phyloP scores from a whole-genome alignment of 2,329 filamentous ascomycete species.

The Penicillium sp. region DNA sequence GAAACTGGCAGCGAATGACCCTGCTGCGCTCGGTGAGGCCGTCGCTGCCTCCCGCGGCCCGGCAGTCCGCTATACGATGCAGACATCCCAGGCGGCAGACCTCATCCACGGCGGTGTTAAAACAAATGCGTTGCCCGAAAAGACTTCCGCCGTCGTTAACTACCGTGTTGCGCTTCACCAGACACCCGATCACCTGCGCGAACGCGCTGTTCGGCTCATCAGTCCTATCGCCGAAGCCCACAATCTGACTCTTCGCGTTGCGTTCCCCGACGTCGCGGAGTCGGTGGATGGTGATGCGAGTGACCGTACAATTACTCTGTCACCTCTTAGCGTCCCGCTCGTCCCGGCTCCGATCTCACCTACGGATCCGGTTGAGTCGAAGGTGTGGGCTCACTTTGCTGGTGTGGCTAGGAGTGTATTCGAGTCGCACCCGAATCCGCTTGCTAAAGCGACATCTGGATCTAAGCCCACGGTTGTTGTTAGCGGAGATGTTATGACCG shows the following conservation, averaged over 20 bases:
- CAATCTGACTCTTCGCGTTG: slow-evolving; percentile 45
- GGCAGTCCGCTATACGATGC: slow-evolving; percentile 51
- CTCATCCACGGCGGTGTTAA: slow-evolving; percentile 55
- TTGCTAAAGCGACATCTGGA: slow-evolving; percentile 20
- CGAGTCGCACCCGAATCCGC: slow-evolving; percentile 30
- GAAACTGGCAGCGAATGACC: slow-evolving; percentile 46
- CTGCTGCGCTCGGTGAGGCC: slow-evolving; percentile 41
- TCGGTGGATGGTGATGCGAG: slow-evolving; percentile 12
- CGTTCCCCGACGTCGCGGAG: slow-evolving; percentile 39
- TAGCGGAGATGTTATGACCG: slow-evolving; percentile 49
- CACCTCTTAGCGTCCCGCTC: slow-evolving; percentile 29
- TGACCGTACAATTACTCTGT: slow-evolving; percentile 32
- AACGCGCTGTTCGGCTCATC: slow-evolving; percentile 48
- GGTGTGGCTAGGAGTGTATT: slow-evolving; percentile 43
- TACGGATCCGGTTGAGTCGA: slow-evolving; percentile 30
- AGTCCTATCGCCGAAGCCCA: slow-evolving; percentile 48
- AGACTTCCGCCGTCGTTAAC: slow-evolving; percentile 52
- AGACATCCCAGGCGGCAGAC: slow-evolving; percentile 57
- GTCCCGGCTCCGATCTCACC: slow-evolving; percentile 35
- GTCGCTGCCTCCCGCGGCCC: slow-evolving; percentile 40
- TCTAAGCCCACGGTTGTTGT: slow-evolving; percentile 38
- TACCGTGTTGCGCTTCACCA: slow-evolving; percentile 57
- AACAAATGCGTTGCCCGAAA: slow-evolving; percentile 57
- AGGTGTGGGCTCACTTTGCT: slow-evolving; percentile 37
- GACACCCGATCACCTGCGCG: slow-evolving; percentile 45